Base-by-base conservation (phyloP, 371 early-diverging fungal species). In the Caulochytrium protostelioides region DNA sequence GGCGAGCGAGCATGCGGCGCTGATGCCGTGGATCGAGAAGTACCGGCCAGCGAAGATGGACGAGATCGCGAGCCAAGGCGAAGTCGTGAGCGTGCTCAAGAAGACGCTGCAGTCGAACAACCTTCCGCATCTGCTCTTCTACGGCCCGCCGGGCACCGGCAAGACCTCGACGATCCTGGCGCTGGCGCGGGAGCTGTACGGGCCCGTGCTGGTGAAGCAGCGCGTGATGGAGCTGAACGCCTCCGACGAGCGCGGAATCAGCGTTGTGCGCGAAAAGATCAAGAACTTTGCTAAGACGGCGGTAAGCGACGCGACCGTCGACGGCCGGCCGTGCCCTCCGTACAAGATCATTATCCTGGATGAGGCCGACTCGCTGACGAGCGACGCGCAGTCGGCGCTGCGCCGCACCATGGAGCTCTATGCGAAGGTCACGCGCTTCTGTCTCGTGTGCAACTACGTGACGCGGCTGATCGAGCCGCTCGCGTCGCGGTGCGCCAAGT, bases 111-210 rank as follows among this genome's bases (percentile, higher is more conserved):
- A 73, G 35, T 78, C 89, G 2, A 56, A 78, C 32, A 81, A 89
- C 65, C 65, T 95, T 32, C 99, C 99, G 16, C 97, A 98, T 54
- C 65, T 98, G 22, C 60, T 99, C 22, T 91, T 99, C 51, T 91
- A 97, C 62, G 99, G 99, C 4, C 97, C 98, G 32, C 94, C 99
- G 22, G 98, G 98, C 4, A 72, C 97, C 2, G 99, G 99, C 47
- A 99, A 99, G 59, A 98, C 99, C 0, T 83, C 91, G 0, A 89
- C 94, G 2, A 91, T 97, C 41, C 62, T 95, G 29, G 85, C 98
- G 0, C 59, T 95, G 29, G 71, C 83, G n/a, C 55, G 83, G 24
- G 83, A 90, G 45, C 59, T 92, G 35, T 94, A 78, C 46, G 81
- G 81, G 79, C 76, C 57, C 16, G 30, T 23, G 6, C 26, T 77